A percentile compares a stretch with the other conserved stretches of the same genome.
Evolutionary conservation across 202 grass and related monocot species (phyloP).

Genomic region (Schoenoplectus tabernaemontani): DNA sequence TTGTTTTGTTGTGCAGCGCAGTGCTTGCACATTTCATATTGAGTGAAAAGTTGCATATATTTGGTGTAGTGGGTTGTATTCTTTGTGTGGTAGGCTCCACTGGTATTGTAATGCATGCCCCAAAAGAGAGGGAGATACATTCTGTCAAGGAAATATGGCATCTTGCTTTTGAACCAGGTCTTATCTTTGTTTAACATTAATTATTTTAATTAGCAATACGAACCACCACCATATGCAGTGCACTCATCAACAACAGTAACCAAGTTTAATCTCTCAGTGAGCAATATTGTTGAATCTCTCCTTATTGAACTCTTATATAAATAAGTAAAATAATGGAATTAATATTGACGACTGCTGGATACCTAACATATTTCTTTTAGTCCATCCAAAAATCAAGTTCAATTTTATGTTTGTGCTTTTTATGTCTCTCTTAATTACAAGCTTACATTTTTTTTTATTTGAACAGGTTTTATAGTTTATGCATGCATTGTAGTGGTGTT

Average conservation of each 20-base stretch:
- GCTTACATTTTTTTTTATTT: neutral
- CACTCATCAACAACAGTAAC: neutral
- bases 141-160: conserved; percentile 86
- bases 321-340: neutral
- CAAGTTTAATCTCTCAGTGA: too few relatives aligned
- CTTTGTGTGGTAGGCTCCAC: conserved; percentile 86
- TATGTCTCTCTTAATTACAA: neutral
- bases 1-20: conserved; percentile 62
- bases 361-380: neutral
- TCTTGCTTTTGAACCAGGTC: conserved; percentile 87
- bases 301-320: too few relatives aligned
- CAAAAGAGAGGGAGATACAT: conserved; percentile 78
- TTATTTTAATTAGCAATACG: neutral
- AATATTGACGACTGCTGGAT: neutral
- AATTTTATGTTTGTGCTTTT: neutral
- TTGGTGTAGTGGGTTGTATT: conserved; percentile 78
- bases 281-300: too few relatives aligned
- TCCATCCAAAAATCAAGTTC: neutral
- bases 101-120: conserved; percentile 84
- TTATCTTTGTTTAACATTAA: neutral
- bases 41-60: conserved; percentile 78
- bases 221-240: neutral
- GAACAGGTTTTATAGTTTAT: conserved; percentile 78
- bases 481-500: conserved; percentile 53
- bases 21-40: conserved; percentile 89